phyloP scores from a whole-genome alignment of 2,329 filamentous ascomycete species.

The Fusarium scirpi region DNA sequence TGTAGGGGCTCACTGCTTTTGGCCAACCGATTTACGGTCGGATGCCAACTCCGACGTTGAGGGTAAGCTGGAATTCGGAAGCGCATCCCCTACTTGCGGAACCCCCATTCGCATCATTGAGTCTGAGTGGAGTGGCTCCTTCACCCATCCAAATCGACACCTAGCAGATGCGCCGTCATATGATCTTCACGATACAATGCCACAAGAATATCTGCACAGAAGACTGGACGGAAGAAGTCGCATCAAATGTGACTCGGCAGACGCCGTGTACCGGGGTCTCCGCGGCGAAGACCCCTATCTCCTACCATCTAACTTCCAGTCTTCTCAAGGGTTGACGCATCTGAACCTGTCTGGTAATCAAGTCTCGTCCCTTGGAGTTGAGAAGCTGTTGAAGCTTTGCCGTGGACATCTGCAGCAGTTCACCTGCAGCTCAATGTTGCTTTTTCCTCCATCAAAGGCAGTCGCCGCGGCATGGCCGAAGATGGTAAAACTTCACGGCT shows the following conservation, averaged over 20 bases:
- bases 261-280: constrained; percentile 43
- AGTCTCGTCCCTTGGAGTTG: constrained; percentile 59
- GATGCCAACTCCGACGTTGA: constrained; percentile 59
- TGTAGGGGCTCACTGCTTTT: constrained; percentile 51
- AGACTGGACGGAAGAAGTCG: constrained; percentile 50
- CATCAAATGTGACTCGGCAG: constrained; percentile 47
- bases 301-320: constrained; percentile 36
- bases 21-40: constrained; percentile 49
- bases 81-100: constrained; percentile 54
- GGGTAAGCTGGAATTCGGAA: constrained; percentile 54
- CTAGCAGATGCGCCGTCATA: constrained; percentile 61
- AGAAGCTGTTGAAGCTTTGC: constrained; percentile 57
- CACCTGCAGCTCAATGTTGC: constrained; percentile 60
- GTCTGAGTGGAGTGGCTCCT: constrained; percentile 59
- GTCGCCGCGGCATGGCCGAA: constrained; percentile 45
- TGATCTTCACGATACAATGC: constrained; percentile 30
- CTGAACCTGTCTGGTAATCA: constrained; percentile 64
- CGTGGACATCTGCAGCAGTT: constrained; percentile 64
- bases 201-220: constrained; percentile 42
- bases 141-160: constrained; percentile 61
- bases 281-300: constrained; percentile 42
- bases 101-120: constrained; percentile 61
- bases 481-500: constrained; percentile 55
- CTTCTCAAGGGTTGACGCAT: constrained; percentile 60
- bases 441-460: constrained; percentile 43